A percentile compares a stretch with the other conserved stretches of the same genome.
These are phyloP conservation scores for Psidium guajava DNA, from an alignment of 345 rosid genomes.

Conservation along the genomic window DNA sequence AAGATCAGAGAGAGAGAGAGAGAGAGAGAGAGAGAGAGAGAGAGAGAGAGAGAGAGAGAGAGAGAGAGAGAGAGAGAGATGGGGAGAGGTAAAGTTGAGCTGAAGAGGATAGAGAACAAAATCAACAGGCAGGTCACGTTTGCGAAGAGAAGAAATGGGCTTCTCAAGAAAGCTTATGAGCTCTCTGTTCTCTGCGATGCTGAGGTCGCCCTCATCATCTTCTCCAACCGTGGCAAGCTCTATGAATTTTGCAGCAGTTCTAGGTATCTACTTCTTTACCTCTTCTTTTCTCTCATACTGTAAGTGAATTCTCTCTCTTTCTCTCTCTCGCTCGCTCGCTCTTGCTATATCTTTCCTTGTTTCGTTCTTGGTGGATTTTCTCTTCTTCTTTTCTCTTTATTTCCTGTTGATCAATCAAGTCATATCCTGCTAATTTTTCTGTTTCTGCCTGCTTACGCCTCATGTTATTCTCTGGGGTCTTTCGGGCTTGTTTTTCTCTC, in stretches of 20 bases:
- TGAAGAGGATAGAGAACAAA: neutral
- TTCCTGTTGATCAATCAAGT: neutral
- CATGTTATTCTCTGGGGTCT: neutral
- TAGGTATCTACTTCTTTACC: neutral
- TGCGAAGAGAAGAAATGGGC: neutral
- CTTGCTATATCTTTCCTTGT: neutral
- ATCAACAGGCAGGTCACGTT: neutral
- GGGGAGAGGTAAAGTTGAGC: neutral
- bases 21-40: neutral
- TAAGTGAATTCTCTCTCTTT: neutral
- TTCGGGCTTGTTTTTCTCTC: neutral
- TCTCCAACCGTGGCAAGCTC: neutral
- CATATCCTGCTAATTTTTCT: neutral
- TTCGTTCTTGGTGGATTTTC: neutral
- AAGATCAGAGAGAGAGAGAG: neutral
- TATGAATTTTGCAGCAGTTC: neutral
- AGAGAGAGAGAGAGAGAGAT: neutral
- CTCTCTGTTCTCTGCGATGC: neutral
- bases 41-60: neutral
- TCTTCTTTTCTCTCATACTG: neutral
- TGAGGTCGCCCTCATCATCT: neutral
- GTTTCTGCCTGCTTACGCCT: neutral
- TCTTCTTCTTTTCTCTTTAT: neutral
- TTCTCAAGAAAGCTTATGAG: neutral
- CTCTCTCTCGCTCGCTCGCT: neutral